Percentiles rank a stretch among this genome's conserved stretches.
Evolutionary conservation across 75 land plant species (phyloP).

Genomic region (Pinus tabuliformis): DNA sequence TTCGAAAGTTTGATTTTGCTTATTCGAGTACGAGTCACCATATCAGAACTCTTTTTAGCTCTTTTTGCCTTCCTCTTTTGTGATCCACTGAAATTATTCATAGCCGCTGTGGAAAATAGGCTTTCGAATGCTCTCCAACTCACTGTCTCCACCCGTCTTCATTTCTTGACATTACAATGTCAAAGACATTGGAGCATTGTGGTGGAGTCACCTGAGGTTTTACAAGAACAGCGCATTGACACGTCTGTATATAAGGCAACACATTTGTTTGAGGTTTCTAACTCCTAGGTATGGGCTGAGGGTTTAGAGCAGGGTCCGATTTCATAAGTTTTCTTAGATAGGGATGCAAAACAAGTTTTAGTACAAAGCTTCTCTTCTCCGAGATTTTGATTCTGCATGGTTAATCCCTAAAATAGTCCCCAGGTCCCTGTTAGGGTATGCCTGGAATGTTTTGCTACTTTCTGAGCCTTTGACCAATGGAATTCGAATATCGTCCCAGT

Average conservation of each 20-base stretch:
- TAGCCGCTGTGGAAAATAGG: not conserved
- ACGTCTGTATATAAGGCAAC: no score
- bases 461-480: conserved; percentile 41
- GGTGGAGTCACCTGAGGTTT: no score
- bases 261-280: no score
- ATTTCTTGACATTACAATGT: no score
- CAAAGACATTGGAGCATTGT: no score
- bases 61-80: not conserved
- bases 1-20: not conserved
- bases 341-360: conserved; percentile 57
- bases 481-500: conserved; percentile 52
- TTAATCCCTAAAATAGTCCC: conserved; percentile 16
- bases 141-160: no score
- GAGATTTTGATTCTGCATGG: not conserved
- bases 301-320: conserved; percentile 34
- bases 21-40: not conserved
- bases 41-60: not conserved
- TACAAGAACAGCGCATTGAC: no score
- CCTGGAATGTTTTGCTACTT: conserved; percentile 18
- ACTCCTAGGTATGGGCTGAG: no score
- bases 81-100: not conserved
- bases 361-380: conserved; percentile 14
- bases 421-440: conserved; percentile 10
- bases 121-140: no score
- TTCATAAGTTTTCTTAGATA: conserved; percentile 53